Conservation (phyloP, 176 grass and related monocot genomes). For the Dendrocalamus sinicus region DNA sequence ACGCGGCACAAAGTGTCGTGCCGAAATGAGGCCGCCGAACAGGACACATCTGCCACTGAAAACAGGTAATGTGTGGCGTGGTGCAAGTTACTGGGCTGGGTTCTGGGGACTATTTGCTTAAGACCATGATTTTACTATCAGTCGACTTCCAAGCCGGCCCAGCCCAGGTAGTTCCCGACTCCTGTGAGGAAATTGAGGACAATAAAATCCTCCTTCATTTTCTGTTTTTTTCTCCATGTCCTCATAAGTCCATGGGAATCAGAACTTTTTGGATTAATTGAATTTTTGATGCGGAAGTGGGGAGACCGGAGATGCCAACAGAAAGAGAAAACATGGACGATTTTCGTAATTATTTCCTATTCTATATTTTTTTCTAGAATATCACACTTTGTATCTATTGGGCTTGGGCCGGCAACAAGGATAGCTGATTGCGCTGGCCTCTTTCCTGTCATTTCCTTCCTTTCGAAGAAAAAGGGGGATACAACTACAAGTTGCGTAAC, state of each 20-base stretch:
- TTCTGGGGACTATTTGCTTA: not conserved
- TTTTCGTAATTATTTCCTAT: not conserved
- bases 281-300: not conserved
- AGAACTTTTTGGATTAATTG: not conserved
- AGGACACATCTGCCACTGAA: constrained; percentile 53
- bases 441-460: not conserved
- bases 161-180: not conserved
- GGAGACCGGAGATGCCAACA: not conserved
- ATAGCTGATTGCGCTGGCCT: not conserved
- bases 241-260: not conserved
- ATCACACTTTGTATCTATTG: not conserved
- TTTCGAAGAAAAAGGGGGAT: not conserved
- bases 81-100: not conserved
- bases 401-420: not conserved
- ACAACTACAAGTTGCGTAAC: not conserved
- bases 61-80: not conserved
- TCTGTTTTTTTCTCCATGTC: not conserved
- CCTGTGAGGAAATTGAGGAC: not conserved
- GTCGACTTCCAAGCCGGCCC: not conserved
- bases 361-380: not conserved
- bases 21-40: no score
- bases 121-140: not conserved
- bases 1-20: not conserved
- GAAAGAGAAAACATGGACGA: not conserved
- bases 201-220: not conserved